Conservation (phyloP, 2,329 filamentous ascomycete species). For the Byssoonygena ceratinophila region DNA sequence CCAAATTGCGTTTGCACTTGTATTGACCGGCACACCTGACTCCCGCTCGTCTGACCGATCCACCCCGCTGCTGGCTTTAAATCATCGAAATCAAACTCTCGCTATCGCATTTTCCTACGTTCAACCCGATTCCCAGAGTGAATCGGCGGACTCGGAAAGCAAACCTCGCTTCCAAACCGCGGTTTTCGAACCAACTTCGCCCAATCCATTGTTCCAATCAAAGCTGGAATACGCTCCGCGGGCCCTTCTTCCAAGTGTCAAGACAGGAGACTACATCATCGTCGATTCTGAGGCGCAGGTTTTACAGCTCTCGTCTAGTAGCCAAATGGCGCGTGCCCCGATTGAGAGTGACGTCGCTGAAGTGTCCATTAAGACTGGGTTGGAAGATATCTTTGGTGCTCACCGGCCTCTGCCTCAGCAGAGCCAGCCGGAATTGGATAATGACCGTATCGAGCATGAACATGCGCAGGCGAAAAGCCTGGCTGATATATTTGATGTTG, state of each 20-base stretch:
- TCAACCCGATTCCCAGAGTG: conserved; percentile 19
- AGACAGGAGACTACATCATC: conserved; percentile 60
- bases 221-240: conserved; percentile 50
- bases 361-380: conserved; percentile 24
- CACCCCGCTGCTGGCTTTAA: conserved; percentile 51
- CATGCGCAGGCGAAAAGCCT: conserved; percentile 20
- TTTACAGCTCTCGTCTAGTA: conserved; percentile 35
- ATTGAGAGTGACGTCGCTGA: conserved; percentile 20
- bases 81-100: conserved; percentile 54
- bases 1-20: conserved; percentile 56
- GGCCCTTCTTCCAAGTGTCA: conserved; percentile 54
- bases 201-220: conserved; percentile 49
- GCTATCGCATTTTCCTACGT: conserved; percentile 48
- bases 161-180: conserved; percentile 41
- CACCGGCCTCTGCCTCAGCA: conserved; percentile 7
- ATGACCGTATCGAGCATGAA: conserved; percentile 9
- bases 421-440: conserved; percentile 4
- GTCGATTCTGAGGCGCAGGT: conserved; percentile 68
- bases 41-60: not conserved
- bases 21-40: conserved; percentile 34
- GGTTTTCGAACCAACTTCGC: conserved; percentile 55
- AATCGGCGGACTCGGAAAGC: conserved; percentile 37
- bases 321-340: conserved; percentile 21
- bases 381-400: conserved; percentile 28
- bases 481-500: conserved; percentile 30